Evolutionary conservation across 352 stramenopile species (phyloP), one percentile per base, ranked within the genome.

Genomic region (Phytophthora macrochlamydospora): DNA sequence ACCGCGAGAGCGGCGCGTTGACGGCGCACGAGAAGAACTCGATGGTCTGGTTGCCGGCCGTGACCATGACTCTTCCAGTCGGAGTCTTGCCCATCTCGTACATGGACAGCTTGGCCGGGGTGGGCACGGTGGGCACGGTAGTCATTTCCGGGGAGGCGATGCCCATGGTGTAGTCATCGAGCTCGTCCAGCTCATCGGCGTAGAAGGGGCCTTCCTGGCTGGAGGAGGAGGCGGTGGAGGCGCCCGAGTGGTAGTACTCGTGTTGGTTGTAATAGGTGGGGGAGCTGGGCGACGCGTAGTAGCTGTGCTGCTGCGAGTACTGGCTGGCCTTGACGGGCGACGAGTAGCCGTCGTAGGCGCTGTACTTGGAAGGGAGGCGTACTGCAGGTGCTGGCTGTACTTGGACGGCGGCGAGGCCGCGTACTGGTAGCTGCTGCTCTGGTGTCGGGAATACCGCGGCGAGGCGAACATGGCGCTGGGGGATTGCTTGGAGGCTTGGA

Each of bases 1-100:
- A 88, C 61, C 79, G 76, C 56, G 76, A 76, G 3, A 86, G 67
- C 8, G 87, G 87, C 33, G 79, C 83, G 45, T 95, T 95, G 12
- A 89, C 82, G n/a, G 78, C 81, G 60, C 82, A 83, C 29, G 83
- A 90, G 67, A 93, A 95, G 64, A 95, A 91, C 75, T 95, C 87
- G 67, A 95, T 76, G 38, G 87, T 93, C 73, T 95, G 87, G 69
- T 95, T 92, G 48, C 85, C 73, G 6, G 79, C 74, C 31, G 87
- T 93, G 12, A 93, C 71, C 59, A 93, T 73, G 35, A 95, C 85
- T 71, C 83, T 69, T 37, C 87, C 87, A 2, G 82, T 91, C 40
- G 87, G 87, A 69, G 81, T 95, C 75, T 92, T 92, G 56, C 81
- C 83, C 29, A 72, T 65, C 62, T 95, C 87, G 65, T 91, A 95